phyloP scores from a whole-genome alignment of 345 rosid genomes.

The Eucalyptus decipiens region DNA sequence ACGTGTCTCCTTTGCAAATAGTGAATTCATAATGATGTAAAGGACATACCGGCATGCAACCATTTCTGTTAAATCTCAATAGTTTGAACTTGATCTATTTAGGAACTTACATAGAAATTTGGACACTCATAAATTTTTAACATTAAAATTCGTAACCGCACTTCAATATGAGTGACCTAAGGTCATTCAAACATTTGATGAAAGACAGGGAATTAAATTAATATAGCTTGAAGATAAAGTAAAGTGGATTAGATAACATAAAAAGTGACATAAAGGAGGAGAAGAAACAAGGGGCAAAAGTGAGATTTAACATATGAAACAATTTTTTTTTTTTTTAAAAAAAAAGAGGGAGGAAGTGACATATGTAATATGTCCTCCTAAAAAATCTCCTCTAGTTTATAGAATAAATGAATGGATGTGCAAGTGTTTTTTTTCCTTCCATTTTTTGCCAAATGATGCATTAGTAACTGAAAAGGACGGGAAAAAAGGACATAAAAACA shows the following conservation, averaged over 20 bases:
- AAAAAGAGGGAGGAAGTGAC: background rate
- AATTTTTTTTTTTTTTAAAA: no score
- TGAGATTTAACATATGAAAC: background rate
- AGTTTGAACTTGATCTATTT: background rate
- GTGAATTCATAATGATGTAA: background rate
- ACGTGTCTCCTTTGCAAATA: background rate
- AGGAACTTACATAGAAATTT: background rate
- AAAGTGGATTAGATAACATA: background rate
- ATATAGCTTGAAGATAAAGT: background rate
- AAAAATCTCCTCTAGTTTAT: background rate
- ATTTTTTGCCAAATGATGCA: background rate
- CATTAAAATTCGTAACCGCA: background rate
- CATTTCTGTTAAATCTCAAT: background rate
- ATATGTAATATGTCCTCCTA: background rate
- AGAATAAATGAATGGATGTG: background rate
- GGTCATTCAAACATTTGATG: background rate
- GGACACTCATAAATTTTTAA: background rate
- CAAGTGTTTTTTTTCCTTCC: background rate
- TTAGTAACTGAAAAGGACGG: background rate
- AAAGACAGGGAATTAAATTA: background rate
- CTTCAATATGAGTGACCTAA: background rate
- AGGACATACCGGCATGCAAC: background rate
- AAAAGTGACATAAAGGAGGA: background rate
- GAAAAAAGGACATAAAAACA: background rate
- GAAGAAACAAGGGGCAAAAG: background rate